These are phyloP conservation scores for Saprolegnia diclina DNA, from an alignment of 352 stramenopile genomes.

Conservation along the genomic window DNA sequence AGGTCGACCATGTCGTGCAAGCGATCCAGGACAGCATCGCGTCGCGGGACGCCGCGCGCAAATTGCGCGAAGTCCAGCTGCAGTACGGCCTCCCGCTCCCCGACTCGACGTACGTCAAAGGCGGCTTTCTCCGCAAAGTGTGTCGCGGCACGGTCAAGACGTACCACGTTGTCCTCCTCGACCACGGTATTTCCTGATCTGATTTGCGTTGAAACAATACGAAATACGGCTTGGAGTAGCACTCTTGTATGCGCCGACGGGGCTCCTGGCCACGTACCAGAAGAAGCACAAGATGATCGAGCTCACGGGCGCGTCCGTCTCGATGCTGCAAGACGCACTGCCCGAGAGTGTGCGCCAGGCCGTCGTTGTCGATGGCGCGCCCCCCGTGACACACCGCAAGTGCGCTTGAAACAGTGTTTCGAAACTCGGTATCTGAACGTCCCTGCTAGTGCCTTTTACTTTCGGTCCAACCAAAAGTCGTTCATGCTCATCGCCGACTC, in stretches of 20 bases:
- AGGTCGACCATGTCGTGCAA: conserved; percentile 61
- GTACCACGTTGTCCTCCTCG: conserved; percentile 81
- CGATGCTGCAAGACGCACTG: conserved; percentile 59
- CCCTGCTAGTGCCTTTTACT: conserved; percentile 63
- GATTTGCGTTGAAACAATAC: background rate
- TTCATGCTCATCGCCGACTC: conserved; percentile 75
- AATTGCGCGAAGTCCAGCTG: conserved; percentile 50
- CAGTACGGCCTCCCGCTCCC: conserved; percentile 66
- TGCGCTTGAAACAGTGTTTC: background rate
- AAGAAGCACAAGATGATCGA: conserved; percentile 80
- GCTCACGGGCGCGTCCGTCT: conserved; percentile 71
- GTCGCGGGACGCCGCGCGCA: conserved; percentile 55
- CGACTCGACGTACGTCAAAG: conserved; percentile 59
- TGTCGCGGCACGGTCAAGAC: conserved; percentile 75
- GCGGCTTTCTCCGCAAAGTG: conserved; percentile 80
- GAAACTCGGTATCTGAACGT: background rate
- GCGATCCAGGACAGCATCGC: conserved; percentile 81
- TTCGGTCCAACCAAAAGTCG: conserved; percentile 80
- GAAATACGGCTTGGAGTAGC: conserved; percentile 2
- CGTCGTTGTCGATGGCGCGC: conserved; percentile 22
- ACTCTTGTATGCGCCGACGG: conserved; percentile 24
- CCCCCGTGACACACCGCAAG: conserved; percentile 28
- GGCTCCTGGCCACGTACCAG: conserved; percentile 47
- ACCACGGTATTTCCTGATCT: conserved; percentile 46
- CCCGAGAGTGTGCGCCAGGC: conserved; percentile 61